A percentile compares a stretch with the other conserved stretches of the same genome.
Evolutionary conservation across 495 filamentous ascomycete genomes (phyloP).

Genomic region (Neurospora sp.): DNA sequence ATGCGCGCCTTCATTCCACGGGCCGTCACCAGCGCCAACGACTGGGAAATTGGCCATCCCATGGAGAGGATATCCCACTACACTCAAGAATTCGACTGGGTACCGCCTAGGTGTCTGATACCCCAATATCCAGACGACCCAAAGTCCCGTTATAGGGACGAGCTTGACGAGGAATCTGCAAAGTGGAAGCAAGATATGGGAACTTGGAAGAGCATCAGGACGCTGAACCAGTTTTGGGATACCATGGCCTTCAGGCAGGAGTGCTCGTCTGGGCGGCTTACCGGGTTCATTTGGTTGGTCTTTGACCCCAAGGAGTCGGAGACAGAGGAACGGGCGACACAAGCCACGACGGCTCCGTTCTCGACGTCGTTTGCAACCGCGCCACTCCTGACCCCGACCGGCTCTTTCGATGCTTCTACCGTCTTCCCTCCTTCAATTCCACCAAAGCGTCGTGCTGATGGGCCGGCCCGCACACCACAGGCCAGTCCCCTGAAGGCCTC

Average conservation of each 20-base stretch:
- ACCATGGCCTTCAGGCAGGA: conserved; percentile 97
- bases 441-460: conserved; percentile 17
- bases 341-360: neutral
- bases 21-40: conserved; percentile 30
- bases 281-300: conserved; percentile 91
- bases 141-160: conserved; percentile 82
- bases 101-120: conserved; percentile 76
- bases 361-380: neutral
- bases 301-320: conserved; percentile 41
- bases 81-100: conserved; percentile 45
- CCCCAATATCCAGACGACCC: conserved; percentile 93
- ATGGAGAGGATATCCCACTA: conserved; percentile 53
- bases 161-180: conserved; percentile 62
- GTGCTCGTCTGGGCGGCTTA: conserved; percentile 80
- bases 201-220: conserved; percentile 71
- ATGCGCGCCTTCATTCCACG: conserved; percentile 49
- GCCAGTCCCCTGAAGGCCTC: conserved; percentile 16
- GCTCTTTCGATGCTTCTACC: conserved; percentile 17
- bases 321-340: neutral
- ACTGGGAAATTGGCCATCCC: conserved; percentile 48
- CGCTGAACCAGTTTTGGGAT: conserved; percentile 92
- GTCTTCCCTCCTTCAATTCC: conserved; percentile 21
- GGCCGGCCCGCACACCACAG: conserved; percentile 9
- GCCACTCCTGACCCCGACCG: conserved; percentile 8
- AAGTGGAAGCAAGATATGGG: conserved; percentile 41